A percentile compares a stretch with the other conserved stretches of the same genome.
Conservation (phyloP, 2,329 filamentous ascomycete species). For the Trichoderma sp. region DNA sequence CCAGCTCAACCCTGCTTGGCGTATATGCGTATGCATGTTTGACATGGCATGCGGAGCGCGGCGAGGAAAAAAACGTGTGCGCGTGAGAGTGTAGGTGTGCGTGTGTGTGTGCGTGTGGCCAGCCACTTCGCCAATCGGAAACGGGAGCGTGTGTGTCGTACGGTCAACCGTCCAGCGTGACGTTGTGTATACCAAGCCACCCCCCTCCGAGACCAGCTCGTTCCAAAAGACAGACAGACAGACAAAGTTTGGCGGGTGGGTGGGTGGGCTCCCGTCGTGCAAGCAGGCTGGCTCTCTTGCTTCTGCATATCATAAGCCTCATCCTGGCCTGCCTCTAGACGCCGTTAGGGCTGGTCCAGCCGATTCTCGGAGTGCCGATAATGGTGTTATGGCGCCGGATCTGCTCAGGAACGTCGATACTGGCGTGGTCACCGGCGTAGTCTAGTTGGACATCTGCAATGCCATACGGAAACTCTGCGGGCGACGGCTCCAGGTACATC, state of each 20-base stretch:
- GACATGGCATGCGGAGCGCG: slow-evolving; percentile 15
- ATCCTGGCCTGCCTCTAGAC: background rate
- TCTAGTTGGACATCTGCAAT: slow-evolving; percentile 34
- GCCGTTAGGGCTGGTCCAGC: slow-evolving; percentile 11
- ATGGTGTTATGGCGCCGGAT: slow-evolving; percentile 14
- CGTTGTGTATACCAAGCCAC: slow-evolving; percentile 16
- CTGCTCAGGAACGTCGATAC: slow-evolving; percentile 4
- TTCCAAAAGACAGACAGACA: background rate
- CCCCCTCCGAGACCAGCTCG: slow-evolving; percentile 20
- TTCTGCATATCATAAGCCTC: background rate
- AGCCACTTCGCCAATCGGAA: slow-evolving; percentile 22
- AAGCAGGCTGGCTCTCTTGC: background rate
- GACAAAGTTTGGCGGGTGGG: slow-evolving; percentile 1
- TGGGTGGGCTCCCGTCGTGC: background rate
- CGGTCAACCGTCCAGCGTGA: slow-evolving; percentile 16
- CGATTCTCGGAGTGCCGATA: slow-evolving; percentile 10
- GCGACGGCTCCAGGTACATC: slow-evolving; percentile 29
- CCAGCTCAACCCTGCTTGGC: background rate
- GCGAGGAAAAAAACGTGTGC: background rate
- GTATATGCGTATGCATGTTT: background rate
- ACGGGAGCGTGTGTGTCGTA: slow-evolving; percentile 15
- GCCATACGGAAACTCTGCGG: slow-evolving; percentile 32
- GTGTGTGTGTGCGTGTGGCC: slow-evolving; percentile 11
- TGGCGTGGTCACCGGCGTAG: slow-evolving; percentile 29
- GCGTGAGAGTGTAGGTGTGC: slow-evolving; percentile 4